Evolutionary conservation across 139 green algal species (phyloP), one percentile per base, ranked within the genome.

Genomic region (Spirogloea muscicola): DNA sequence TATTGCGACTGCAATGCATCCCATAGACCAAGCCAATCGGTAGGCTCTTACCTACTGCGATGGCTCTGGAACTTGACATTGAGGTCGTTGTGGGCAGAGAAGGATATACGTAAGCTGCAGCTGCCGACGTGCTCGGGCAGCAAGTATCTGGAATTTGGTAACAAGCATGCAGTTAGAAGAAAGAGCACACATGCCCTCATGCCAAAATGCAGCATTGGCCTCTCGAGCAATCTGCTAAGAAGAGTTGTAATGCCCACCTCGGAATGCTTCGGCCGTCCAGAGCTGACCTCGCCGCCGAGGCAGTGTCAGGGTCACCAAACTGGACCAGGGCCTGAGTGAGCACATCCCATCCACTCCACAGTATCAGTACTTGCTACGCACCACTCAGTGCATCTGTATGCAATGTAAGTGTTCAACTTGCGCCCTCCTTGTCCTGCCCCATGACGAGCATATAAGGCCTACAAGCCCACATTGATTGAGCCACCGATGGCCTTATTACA

Each of bases 21-120:
- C 44, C 44, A 27, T 52, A 52, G 44, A 27, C 13, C 44, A 13
- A n/a, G n/a, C 43, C 10, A 13, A 16, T 6, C 0, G 25, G 52
- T 31, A 34, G 37, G 39, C 16, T 33, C 65, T 63, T 27, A 88
- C 82, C 84, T 84, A 58, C 76, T 86, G 48, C 82, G 73, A 70
- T 88, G 80, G 49, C 80, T 85, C 67, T 90, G 86, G 29, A 84
- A 84, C 31, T 85, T 85, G 51, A 90, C 80, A 37, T 79, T 85
- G 29, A 91, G 78, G 67, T 91, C 86, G 7, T 76, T 80, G 36
- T 88, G 84, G 36, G 80, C 76, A 3, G 82, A 86, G 52, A 88
- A 90, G 40, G 80, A 80, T 52, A 91, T 82, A 52, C 88, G 77
- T 52, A 91, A 78, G 9, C n/a, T 77, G 58, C 71, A 79, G 10